phyloP scores from a whole-genome alignment of 768 basidiomycete species.

The Phylloporus sp. region DNA sequence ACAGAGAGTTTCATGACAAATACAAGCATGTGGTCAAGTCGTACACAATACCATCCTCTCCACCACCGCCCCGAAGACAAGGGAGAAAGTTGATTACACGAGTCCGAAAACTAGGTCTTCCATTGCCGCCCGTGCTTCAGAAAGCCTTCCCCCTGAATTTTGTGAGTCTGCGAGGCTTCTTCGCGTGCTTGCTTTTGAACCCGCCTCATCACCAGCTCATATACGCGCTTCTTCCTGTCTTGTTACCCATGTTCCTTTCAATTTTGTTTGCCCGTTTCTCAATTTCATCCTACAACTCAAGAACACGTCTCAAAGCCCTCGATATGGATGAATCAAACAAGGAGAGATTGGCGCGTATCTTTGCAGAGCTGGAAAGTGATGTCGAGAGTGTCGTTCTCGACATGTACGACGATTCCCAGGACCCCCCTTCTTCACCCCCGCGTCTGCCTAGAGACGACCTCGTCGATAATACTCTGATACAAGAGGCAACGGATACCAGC shows the following conservation, averaged over 20 bases:
- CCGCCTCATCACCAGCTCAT: constrained; percentile 38
- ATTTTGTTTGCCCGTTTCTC: constrained; percentile 53
- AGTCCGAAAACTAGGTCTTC: constrained; percentile 35
- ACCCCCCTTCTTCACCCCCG: constrained; percentile 16
- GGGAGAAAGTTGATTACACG: constrained; percentile 40
- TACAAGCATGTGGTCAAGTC: constrained; percentile 55
- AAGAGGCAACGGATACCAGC: background rate
- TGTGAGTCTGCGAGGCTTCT: constrained; percentile 36
- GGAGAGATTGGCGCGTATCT: constrained; percentile 50
- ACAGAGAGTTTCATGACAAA: constrained; percentile 51
- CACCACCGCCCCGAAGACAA: constrained; percentile 42
- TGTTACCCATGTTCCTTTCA: constrained; percentile 56
- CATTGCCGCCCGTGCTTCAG: constrained; percentile 57
- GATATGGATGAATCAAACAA: constrained; percentile 49
- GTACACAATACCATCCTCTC: constrained; percentile 41
- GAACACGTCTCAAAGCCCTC: constrained; percentile 57
- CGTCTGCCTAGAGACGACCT: background rate
- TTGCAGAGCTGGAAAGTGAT: constrained; percentile 54
- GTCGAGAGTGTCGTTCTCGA: constrained; percentile 61
- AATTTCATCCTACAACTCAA: constrained; percentile 54
- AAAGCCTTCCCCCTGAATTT: constrained; percentile 66
- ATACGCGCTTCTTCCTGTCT: constrained; percentile 53
- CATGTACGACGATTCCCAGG: constrained; percentile 44
- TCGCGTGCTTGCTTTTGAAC: background rate
- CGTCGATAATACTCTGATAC: background rate